A percentile compares a stretch with the other conserved stretches of the same genome.
These are phyloP conservation scores for Wickerhamomyces pijperi DNA, from an alignment of 805 yeast species.

Conservation along the genomic window DNA sequence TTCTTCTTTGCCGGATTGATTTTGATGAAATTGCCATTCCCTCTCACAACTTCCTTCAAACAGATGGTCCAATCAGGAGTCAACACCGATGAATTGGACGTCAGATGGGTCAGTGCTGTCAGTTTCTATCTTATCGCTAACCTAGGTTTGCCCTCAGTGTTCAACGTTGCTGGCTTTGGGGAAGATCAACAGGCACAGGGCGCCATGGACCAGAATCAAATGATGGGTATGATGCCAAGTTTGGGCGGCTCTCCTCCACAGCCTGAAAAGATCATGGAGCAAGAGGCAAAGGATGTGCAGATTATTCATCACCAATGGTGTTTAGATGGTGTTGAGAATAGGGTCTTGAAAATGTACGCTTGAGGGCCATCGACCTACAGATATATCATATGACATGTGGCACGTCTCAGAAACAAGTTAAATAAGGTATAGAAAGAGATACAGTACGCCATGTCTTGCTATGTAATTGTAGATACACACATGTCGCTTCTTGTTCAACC, in stretches of 20 bases:
- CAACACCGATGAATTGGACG: constrained; percentile 74
- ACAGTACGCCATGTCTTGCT: too few relatives aligned
- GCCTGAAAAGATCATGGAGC: constrained; percentile 48
- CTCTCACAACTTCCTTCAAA: constrained; percentile 80
- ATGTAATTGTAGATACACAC: too few relatives aligned
- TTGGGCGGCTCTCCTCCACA: constrained; percentile 38
- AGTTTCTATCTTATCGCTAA: constrained; percentile 93
- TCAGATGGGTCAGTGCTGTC: constrained; percentile 83
- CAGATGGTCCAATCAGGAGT: constrained; percentile 87
- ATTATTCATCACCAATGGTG: constrained; percentile 46
- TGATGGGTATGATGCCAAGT: constrained; percentile 17
- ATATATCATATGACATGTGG: too few relatives aligned
- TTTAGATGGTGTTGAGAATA: constrained; percentile 49
- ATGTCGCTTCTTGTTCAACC: constrained; percentile 23
- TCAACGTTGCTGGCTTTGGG: constrained; percentile 45
- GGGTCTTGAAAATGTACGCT: constrained; percentile 27
- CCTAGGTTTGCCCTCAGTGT: constrained; percentile 73
- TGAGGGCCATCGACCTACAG: neutral
- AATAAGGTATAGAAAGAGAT: too few relatives aligned
- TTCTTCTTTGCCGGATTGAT: constrained; percentile 88
- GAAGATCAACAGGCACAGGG: constrained; percentile 25
- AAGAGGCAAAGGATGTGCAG: constrained; percentile 67
- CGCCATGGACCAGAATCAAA: constrained; percentile 8
- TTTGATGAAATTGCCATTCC: constrained; percentile 83
- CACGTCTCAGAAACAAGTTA: too few relatives aligned